Evolutionary conservation across 2,329 filamentous ascomycete species (phyloP).

Genomic region (Dactylellina cionopaga): DNA sequence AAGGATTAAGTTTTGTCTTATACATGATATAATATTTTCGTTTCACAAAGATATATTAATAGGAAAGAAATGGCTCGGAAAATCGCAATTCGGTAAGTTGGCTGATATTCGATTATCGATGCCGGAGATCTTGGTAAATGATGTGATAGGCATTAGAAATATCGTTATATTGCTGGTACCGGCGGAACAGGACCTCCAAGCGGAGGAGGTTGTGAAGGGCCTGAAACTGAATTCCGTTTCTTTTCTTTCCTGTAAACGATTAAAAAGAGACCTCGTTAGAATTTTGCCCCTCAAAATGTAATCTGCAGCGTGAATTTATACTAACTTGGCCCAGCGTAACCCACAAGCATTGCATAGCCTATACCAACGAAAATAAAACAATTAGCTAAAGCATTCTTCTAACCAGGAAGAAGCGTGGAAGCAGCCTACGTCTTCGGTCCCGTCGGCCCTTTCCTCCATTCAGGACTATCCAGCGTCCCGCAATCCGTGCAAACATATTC

Average conservation of each 20-base stretch:
- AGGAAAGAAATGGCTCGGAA: neutral
- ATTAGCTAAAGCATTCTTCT: conserved; percentile 6
- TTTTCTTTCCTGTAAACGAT: conserved; percentile 55
- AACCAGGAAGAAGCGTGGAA: too few relatives aligned
- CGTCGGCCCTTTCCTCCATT: conserved; percentile 93
- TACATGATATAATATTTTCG: conserved; percentile 13
- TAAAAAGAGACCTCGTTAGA: conserved; percentile 7
- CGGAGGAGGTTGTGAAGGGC: conserved; percentile 50
- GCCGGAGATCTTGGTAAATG: neutral
- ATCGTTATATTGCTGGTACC: conserved; percentile 12
- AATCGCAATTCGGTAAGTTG: neutral
- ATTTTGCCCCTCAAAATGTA: neutral
- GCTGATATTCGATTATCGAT: neutral
- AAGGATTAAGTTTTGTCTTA: neutral
- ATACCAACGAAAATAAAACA: neutral
- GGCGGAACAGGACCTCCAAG: conserved; percentile 33
- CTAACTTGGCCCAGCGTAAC: conserved; percentile 74
- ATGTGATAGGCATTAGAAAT: too few relatives aligned
- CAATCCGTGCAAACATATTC: conserved; percentile 97
- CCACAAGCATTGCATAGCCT: conserved; percentile 90
- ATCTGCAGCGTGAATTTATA: conserved; percentile 54
- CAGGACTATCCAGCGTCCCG: conserved; percentile 90
- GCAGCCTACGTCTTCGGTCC: conserved; percentile 78
- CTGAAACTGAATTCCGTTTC: conserved; percentile 55
- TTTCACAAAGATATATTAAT: too few relatives aligned